phyloP scores from a whole-genome alignment of 768 basidiomycete species.

The Lentinula lateritia region DNA sequence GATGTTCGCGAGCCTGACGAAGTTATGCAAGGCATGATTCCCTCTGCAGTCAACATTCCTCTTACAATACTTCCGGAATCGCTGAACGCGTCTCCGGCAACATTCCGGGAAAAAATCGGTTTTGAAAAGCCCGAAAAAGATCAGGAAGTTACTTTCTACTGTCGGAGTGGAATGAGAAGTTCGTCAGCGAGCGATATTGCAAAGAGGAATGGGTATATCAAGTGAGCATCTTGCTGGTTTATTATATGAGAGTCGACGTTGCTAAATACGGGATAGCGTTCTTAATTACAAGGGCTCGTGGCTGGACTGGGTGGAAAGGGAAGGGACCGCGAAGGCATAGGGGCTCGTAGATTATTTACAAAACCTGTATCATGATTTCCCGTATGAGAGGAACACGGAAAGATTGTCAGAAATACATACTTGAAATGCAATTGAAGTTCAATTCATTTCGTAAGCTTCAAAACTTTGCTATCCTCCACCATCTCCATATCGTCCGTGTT shows the following conservation, averaged over 20 bases:
- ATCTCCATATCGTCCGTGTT: not conserved
- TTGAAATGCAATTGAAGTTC: too few relatives aligned
- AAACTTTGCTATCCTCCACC: not conserved
- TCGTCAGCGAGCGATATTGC: conserved; percentile 79
- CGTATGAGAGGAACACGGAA: too few relatives aligned
- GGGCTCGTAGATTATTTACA: not conserved
- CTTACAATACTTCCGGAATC: conserved; percentile 71
- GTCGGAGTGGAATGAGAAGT: conserved; percentile 83
- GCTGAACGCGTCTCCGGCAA: conserved; percentile 47
- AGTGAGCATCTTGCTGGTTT: conserved; percentile 40
- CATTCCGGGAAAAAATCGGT: conserved; percentile 60
- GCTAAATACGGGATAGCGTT: conserved; percentile 27
- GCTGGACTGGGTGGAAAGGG: conserved; percentile 75
- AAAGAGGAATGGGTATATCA: conserved; percentile 72
- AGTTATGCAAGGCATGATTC: conserved; percentile 87
- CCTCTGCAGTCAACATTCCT: conserved; percentile 86
- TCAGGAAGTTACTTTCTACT: conserved; percentile 86
- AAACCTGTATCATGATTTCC: too few relatives aligned
- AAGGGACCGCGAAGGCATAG: conserved; percentile 22
- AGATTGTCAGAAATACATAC: too few relatives aligned
- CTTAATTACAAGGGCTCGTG: conserved; percentile 85
- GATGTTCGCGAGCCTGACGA: conserved; percentile 95
- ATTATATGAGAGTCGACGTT: not conserved
- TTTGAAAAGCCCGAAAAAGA: conserved; percentile 66
- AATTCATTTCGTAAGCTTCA: not conserved